Percentiles rank a stretch among this genome's conserved stretches.
phyloP scores from a whole-genome alignment of 2,329 filamentous ascomycete species.

The Aspergillus neoniger region DNA sequence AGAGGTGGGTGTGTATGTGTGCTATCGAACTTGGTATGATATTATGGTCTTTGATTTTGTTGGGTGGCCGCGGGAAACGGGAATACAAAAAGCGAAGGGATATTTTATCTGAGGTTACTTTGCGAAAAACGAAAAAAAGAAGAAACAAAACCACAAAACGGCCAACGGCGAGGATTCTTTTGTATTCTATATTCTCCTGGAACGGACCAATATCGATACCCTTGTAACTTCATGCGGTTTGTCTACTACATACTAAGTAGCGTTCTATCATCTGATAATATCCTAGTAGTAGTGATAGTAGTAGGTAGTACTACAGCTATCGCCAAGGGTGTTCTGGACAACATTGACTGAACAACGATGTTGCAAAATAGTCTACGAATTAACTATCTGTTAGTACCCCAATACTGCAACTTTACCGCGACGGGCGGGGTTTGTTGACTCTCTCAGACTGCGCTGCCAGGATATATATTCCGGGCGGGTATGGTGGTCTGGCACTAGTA shows the following conservation, averaged over 20 bases:
- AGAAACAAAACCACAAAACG: slow-evolving; percentile 16
- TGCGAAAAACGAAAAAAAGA: slow-evolving; percentile 19
- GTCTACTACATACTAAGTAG: not conserved
- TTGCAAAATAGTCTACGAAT: too few relatives aligned
- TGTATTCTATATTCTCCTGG: slow-evolving; percentile 27
- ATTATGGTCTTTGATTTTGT: slow-evolving; percentile 3
- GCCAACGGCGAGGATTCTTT: slow-evolving; percentile 15
- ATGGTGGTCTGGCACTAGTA: too few relatives aligned
- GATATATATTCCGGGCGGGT: too few relatives aligned
- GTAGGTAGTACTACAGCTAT: too few relatives aligned
- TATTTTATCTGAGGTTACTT: not conserved
- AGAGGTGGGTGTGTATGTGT: not conserved
- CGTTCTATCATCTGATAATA: not conserved
- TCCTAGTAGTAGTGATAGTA: too few relatives aligned
- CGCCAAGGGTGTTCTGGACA: too few relatives aligned
- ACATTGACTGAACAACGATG: too few relatives aligned
- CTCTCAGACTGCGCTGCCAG: too few relatives aligned
- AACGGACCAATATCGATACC: slow-evolving; percentile 39
- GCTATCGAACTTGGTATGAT: not conserved
- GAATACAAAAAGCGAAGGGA: slow-evolving; percentile 18
- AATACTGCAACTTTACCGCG: too few relatives aligned
- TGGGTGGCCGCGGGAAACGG: slow-evolving; percentile 18
- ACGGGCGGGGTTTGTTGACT: too few relatives aligned
- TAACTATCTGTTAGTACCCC: too few relatives aligned
- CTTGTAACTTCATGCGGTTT: slow-evolving; percentile 26